Percentiles rank a stretch among this genome's conserved stretches.
Evolutionary conservation across 2,329 filamentous ascomycete species (phyloP).

Genomic region (Aspergillus brunneoviolaceus): DNA sequence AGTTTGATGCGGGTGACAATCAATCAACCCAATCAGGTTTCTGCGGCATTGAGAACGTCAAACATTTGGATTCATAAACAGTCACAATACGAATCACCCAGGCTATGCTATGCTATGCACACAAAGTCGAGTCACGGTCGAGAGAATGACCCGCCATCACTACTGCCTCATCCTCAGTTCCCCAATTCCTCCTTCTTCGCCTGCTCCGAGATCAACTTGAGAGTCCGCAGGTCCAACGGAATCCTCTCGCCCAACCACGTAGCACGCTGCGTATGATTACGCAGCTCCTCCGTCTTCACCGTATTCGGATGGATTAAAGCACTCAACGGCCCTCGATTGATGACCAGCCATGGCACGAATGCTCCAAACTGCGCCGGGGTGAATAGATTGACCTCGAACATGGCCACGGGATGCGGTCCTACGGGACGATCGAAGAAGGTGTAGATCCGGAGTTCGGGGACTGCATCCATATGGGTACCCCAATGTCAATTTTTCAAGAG

Average conservation of each 20-base stretch:
- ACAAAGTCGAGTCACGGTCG: neutral
- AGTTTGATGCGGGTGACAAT: neutral
- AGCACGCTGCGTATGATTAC: conserved; percentile 49
- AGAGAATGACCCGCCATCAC: neutral
- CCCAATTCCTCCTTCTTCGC: conserved; percentile 21
- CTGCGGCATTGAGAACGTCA: neutral
- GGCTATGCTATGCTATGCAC: neutral
- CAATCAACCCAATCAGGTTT: neutral
- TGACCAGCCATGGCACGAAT: conserved; percentile 79
- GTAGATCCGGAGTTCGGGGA: conserved; percentile 84
- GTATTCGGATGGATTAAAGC: conserved; percentile 83
- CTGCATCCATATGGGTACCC: conserved; percentile 53
- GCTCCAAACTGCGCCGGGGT: conserved; percentile 85
- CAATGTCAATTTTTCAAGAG: neutral
- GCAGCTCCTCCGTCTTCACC: conserved; percentile 48
- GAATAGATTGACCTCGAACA: conserved; percentile 92
- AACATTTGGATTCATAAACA: neutral
- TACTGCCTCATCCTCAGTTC: neutral
- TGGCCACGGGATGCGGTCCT: conserved; percentile 78
- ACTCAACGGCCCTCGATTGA: conserved; percentile 77
- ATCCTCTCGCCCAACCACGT: conserved; percentile 49
- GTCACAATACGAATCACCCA: neutral
- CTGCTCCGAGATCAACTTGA: conserved; percentile 32
- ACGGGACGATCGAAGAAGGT: conserved; percentile 72
- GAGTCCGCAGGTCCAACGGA: conserved; percentile 43